Evolutionary conservation across 169 alveolate genomes (phyloP).

Genomic region (Besnoitia besnoiti): DNA sequence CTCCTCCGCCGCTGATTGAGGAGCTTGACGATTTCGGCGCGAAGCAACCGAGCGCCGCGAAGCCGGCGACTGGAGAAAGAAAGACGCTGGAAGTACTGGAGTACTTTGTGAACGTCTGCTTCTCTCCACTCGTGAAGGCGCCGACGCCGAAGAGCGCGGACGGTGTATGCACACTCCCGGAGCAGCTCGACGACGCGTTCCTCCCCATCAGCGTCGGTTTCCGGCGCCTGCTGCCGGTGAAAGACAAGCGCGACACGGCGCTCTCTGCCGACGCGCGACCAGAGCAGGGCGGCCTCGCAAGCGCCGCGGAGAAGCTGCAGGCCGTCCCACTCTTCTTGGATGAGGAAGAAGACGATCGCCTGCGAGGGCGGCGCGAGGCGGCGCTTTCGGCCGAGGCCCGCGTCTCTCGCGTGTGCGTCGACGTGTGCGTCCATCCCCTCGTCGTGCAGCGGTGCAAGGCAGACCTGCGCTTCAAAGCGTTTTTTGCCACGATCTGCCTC

Average conservation of each 20-base stretch:
- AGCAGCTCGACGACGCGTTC: not conserved
- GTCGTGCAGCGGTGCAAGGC: not conserved
- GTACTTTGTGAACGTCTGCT: constrained; percentile 32
- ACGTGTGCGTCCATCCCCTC: constrained; percentile 18
- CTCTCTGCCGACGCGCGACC: not conserved
- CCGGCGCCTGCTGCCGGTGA: not conserved
- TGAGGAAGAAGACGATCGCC: not conserved
- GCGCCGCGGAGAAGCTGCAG: no score
- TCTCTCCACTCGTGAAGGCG: not conserved
- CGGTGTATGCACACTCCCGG: not conserved
- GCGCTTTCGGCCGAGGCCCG: not conserved
- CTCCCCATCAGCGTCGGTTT: constrained; percentile 8
- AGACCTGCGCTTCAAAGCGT: not conserved
- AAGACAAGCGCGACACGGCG: not conserved
- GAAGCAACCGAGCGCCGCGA: not conserved
- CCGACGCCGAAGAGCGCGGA: constrained; percentile 14
- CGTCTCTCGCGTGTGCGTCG: not conserved
- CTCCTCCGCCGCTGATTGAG: not conserved
- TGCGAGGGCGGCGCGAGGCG: no score
- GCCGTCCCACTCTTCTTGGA: not conserved
- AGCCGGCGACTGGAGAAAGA: not conserved
- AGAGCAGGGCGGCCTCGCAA: no score
- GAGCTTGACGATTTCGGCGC: not conserved
- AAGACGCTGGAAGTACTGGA: constrained; percentile 1
- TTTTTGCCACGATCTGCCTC: not conserved